These are phyloP conservation scores for Andrographis paniculata DNA, from an alignment of 305 asterid species.

Conservation along the genomic window DNA sequence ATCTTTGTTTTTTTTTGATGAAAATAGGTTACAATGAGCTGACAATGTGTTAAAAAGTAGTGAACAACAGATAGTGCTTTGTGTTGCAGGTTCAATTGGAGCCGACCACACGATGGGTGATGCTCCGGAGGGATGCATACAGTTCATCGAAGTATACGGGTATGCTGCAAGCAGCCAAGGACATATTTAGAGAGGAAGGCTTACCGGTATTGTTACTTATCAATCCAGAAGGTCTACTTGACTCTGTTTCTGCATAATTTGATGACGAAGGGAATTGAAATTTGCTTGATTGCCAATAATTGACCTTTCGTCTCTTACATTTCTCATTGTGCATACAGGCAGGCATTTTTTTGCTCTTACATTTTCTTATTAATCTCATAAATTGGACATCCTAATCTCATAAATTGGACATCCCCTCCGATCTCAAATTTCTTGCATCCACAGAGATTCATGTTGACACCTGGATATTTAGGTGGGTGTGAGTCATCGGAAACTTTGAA, in stretches of 20 bases:
- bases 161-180: conserved; percentile 86
- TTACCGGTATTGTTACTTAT: conserved; percentile 42
- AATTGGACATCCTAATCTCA: no score
- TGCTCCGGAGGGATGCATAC: conserved; percentile 41
- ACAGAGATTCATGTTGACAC: no score
- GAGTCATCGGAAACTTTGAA: no score
- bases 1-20: background rate
- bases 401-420: no score
- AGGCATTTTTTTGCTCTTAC: conserved; percentile 8
- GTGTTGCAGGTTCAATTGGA: conserved; percentile 82
- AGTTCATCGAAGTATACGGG: conserved; percentile 69
- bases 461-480: no score
- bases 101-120: conserved; percentile 75
- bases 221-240: conserved; percentile 3
- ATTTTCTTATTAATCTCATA: no score
- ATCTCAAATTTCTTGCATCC: no score
- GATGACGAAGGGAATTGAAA: background rate
- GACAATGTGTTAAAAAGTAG: background rate
- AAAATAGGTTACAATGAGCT: background rate
- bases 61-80: background rate
- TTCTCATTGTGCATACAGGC: background rate
- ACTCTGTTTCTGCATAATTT: background rate
- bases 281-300: background rate
- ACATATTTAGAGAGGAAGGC: conserved; percentile 93
- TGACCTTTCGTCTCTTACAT: background rate